Evolutionary conservation across 2,329 filamentous ascomycete species (phyloP).

Genomic region (Rhynchosporium graminicola): DNA sequence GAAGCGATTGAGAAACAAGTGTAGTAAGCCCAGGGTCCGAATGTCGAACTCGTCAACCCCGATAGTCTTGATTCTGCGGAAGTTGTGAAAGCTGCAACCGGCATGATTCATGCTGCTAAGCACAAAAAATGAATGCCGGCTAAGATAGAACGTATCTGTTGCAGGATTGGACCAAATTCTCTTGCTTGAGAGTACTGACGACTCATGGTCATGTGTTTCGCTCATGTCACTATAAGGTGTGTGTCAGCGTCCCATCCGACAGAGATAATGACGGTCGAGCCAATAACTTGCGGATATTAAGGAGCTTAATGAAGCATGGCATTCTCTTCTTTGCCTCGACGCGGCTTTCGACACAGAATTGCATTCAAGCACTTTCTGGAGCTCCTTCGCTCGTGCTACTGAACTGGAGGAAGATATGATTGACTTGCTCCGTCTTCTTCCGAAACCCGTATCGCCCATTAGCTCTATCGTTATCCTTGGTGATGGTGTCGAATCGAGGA

Average conservation of each 20-base stretch:
- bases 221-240: too few relatives aligned
- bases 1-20: neutral
- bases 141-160: neutral
- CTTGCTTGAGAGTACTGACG: neutral
- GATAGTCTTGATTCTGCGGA: neutral
- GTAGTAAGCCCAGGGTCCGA: neutral
- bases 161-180: constrained; percentile 1
- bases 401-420: neutral
- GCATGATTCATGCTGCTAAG: neutral
- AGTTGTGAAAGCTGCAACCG: neutral
- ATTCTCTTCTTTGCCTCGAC: neutral
- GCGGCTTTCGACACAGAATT: neutral
- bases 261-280: neutral
- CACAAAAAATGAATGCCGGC: neutral
- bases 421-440: too few relatives aligned
- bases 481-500: neutral
- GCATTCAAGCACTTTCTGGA: neutral
- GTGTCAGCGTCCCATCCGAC: too few relatives aligned
- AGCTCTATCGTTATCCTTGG: too few relatives aligned
- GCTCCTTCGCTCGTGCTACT: neutral
- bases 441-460: too few relatives aligned
- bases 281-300: neutral
- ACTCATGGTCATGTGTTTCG: too few relatives aligned
- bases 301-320: neutral
- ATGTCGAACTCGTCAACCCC: neutral